Conservation (phyloP, 495 filamentous ascomycete genomes). For the Penicillium paradoxum region DNA sequence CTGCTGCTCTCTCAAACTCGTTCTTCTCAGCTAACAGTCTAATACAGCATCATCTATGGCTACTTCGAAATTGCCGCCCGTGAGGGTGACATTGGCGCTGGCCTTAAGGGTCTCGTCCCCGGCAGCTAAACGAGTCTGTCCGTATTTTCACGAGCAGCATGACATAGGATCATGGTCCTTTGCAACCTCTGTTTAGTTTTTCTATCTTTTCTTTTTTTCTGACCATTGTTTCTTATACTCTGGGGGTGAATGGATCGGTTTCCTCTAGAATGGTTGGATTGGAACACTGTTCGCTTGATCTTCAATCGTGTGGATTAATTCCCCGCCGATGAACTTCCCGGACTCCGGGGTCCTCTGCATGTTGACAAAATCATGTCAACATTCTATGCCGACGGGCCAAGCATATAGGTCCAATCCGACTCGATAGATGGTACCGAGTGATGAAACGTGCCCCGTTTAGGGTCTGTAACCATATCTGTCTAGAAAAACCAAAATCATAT, state of each 20-base stretch:
- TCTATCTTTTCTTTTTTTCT: constrained; percentile 24
- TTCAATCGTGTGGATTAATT: not conserved
- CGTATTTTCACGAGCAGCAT: constrained; percentile 35
- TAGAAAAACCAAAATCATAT: constrained; percentile 20
- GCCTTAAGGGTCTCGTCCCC: constrained; percentile 82
- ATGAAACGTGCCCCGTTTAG: constrained; percentile 13
- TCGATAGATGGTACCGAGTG: not conserved
- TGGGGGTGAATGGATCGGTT: constrained; percentile 21
- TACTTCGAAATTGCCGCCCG: constrained; percentile 99
- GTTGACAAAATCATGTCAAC: not conserved
- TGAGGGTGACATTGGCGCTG: constrained; percentile 83
- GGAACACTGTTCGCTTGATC: not conserved
- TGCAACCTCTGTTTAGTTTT: constrained; percentile 22
- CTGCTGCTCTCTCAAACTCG: not conserved
- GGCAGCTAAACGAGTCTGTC: constrained; percentile 38
- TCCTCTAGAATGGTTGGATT: not conserved
- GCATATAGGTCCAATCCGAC: not conserved
- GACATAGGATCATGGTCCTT: constrained; percentile 24
- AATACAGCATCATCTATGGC: constrained; percentile 84
- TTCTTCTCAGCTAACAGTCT: constrained; percentile 15
- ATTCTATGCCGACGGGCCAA: not conserved
- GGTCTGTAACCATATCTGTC: constrained; percentile 30
- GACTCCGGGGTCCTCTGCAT: not conserved
- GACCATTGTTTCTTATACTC: constrained; percentile 23
- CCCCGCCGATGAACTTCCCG: not conserved